Percentiles rank a stretch among this genome's conserved stretches.
phyloP scores from a whole-genome alignment of 1,139 yeast species.

The Lodderomyces metapsilosis region DNA sequence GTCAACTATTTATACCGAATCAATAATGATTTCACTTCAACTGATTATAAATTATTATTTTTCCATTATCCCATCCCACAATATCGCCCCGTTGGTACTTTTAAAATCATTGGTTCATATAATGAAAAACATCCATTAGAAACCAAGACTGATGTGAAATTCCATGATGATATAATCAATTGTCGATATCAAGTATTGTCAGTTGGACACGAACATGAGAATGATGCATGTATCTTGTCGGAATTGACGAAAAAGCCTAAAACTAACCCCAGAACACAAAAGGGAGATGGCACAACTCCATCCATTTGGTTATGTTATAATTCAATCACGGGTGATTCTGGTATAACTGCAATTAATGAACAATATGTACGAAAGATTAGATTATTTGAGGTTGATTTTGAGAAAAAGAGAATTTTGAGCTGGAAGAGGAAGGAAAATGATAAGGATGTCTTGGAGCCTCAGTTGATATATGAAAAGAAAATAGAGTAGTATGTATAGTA shows the following conservation, averaged over 20 bases:
- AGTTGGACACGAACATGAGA: slow-evolving; percentile 57
- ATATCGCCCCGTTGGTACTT: slow-evolving; percentile 48
- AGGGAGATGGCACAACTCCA: slow-evolving; percentile 5
- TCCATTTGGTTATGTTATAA: slow-evolving; percentile 42
- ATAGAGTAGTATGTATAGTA: neutral
- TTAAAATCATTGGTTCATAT: slow-evolving; percentile 49
- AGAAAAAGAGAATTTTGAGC: slow-evolving; percentile 26
- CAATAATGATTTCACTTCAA: slow-evolving; percentile 10
- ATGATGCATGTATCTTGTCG: slow-evolving; percentile 49
- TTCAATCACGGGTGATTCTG: slow-evolving; percentile 41
- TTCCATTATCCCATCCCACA: slow-evolving; percentile 54
- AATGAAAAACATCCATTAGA: slow-evolving; percentile 43
- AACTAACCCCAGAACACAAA: neutral
- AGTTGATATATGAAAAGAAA: slow-evolving; percentile 23
- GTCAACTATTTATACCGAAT: slow-evolving; percentile 27
- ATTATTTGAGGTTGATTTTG: slow-evolving; percentile 35
- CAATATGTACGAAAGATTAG: slow-evolving; percentile 34
- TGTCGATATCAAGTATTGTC: slow-evolving; percentile 44
- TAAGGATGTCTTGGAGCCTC: slow-evolving; percentile 33
- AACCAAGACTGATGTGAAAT: slow-evolving; percentile 32
- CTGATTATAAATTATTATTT: slow-evolving; percentile 36
- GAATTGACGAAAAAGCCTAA: slow-evolving; percentile 14
- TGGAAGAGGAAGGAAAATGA: slow-evolving; percentile 39
- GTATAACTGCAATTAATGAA: slow-evolving; percentile 24
- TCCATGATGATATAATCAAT: slow-evolving; percentile 35